Evolutionary conservation across 1,284 basidiomycete genomes (phyloP), one percentile per base, ranked within the genome.

Genomic region (Puccinia sorghi): DNA sequence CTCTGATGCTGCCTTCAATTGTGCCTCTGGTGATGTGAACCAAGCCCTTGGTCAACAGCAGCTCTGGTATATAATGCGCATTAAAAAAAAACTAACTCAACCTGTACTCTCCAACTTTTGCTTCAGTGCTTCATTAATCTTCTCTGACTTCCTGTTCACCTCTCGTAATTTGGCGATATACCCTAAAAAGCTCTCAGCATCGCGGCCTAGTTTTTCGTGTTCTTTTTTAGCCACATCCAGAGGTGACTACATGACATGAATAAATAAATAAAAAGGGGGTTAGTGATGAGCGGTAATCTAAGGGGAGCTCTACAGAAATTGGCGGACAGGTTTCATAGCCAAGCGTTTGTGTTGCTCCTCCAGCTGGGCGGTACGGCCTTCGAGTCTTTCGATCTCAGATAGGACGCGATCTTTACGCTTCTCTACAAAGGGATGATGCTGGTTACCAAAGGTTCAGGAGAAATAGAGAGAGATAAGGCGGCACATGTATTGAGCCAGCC

Each of bases 161-260:
- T 77, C 74, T 69, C 50, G 50, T 56, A 77, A n/a, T 50, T 59
- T 54, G 39, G 52, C 52, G 43, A 77, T 50, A 50, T 77, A 77
- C 20, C 52, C 50, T 43, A 56, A 46, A 70, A 77, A 77, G 3
- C 63, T 64, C 57, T 77, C 66, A 46, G 74, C 74, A 56, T 77
- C 66, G 8, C 54, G 25, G 52, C 43, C 63, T n/a, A 77, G 52
- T 57, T 70, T 77, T 27, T 32, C 66, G 48, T 77, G 74, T 27
- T 70, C 74, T 32, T 77, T 77, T 50, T 77, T 64, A 27, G 74
- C 63, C 11, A 22, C 64, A 70, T 77, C 74, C 3, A 77, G 54
- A 5, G 74, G 25, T 25, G 74, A 77, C 74, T 77, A 50, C 3
- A 39, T 12, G 59, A 7, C 17, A 57, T 17, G 37, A 27, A 46